phyloP scores from a whole-genome alignment of 2,329 filamentous ascomycete species.

The Elsinoe fawcettii region DNA sequence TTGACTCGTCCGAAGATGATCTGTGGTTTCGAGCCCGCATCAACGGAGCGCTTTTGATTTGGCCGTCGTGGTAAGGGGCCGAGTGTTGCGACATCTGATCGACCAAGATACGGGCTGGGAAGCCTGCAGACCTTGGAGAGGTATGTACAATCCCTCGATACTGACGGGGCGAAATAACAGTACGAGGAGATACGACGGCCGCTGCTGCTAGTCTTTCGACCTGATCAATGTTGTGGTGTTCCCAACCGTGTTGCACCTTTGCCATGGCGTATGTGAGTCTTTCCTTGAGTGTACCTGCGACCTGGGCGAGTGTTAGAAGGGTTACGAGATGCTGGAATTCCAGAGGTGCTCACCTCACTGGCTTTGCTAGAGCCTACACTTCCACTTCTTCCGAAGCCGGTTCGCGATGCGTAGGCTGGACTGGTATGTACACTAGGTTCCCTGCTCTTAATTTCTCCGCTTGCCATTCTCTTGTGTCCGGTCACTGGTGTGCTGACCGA shows the following conservation, averaged over 20 bases:
- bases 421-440: constrained; percentile 2
- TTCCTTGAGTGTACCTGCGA: constrained; percentile 71
- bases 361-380: constrained; percentile 67
- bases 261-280: constrained; percentile 88
- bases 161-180: constrained; percentile 15
- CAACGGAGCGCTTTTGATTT: constrained; percentile 12
- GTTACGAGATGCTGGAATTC: background rate
- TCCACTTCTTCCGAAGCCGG: constrained; percentile 61
- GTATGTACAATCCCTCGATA: constrained; percentile 9
- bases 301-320: constrained; percentile 37
- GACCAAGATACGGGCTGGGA: constrained; percentile 22
- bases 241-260: constrained; percentile 86
- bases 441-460: constrained; percentile 61
- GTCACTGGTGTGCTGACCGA: constrained; percentile 35
- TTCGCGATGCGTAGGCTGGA: constrained; percentile 27
- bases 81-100: constrained; percentile 24
- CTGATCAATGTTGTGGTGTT: constrained; percentile 68
- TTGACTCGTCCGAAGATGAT: constrained; percentile 14
- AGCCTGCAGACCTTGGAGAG: constrained; percentile 13
- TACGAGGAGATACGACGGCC: constrained; percentile 34
- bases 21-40: background rate
- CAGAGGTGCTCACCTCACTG: constrained; percentile 58
- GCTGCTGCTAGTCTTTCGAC: constrained; percentile 68
- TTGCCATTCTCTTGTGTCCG: constrained; percentile 67
- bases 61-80: constrained; percentile 19